These are phyloP conservation scores for Protomyces inouyei DNA, from an alignment of 1,139 yeast genomes.

Conservation along the genomic window DNA sequence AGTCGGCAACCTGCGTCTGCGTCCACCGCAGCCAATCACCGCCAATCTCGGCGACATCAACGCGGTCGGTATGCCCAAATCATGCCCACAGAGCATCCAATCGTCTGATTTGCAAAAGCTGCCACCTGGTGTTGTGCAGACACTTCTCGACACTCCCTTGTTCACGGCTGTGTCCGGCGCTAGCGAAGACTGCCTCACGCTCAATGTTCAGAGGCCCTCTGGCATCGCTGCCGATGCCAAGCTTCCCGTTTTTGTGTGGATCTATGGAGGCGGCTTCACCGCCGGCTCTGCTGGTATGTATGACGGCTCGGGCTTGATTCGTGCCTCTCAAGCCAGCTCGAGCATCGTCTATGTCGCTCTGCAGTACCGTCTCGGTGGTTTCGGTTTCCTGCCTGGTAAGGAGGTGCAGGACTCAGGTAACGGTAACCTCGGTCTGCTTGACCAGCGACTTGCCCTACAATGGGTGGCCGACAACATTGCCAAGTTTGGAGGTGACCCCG, in stretches of 20 bases:
- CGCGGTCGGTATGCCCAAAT: constrained; percentile 1
- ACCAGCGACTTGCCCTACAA: constrained; percentile 39
- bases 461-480: constrained; percentile 42
- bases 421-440: constrained; percentile 40
- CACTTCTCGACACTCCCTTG: constrained; percentile 17
- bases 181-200: constrained; percentile 32
- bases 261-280: constrained; percentile 31
- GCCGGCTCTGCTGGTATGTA: constrained; percentile 23
- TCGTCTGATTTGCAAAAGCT: neutral
- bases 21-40: constrained; percentile 3
- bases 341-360: constrained; percentile 35
- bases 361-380: constrained; percentile 40
- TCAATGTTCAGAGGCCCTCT: neutral
- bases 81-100: constrained; percentile 1
- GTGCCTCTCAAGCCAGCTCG: neutral
- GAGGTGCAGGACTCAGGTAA: neutral
- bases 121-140: constrained; percentile 24
- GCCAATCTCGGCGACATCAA: constrained; percentile 20
- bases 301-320: neutral
- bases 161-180: constrained; percentile 32
- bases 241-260: constrained; percentile 35
- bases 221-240: neutral
- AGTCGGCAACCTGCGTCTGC: constrained; percentile 11
- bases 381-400: constrained; percentile 36
- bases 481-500: constrained; percentile 41